phyloP scores from a whole-genome alignment of 2,329 filamentous ascomycete species.

The Colletotrichum sp. region DNA sequence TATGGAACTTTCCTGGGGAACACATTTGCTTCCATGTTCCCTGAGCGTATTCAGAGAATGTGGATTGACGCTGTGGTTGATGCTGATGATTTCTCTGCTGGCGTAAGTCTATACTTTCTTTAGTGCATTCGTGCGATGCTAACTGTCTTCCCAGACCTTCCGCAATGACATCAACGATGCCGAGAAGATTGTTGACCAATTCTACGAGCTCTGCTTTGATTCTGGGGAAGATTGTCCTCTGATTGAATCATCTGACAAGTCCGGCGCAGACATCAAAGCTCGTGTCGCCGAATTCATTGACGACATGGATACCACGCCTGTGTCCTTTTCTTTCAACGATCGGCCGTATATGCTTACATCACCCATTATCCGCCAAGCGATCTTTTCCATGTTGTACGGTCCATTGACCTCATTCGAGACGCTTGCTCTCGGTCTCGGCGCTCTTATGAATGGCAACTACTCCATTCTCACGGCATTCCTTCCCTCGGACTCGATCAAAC shows the following conservation, averaged over 20 bases:
- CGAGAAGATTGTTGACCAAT: conserved; percentile 34
- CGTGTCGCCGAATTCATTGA: conserved; percentile 36
- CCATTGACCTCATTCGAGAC: conserved; percentile 24
- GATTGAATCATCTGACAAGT: conserved; percentile 26
- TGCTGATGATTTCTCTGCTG: conserved; percentile 27
- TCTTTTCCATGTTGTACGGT: conserved; percentile 33
- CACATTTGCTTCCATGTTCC: conserved; percentile 39
- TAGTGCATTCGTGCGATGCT: rapidly evolving
- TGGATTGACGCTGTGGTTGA: conserved; percentile 35
- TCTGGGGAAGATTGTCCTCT: conserved; percentile 34
- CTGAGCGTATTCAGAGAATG: conserved; percentile 40
- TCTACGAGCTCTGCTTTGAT: conserved; percentile 40
- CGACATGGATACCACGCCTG: conserved; percentile 31
- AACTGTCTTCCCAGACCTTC: conserved; percentile 30
- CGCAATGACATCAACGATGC: conserved; percentile 39
- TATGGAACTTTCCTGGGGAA: conserved; percentile 41
- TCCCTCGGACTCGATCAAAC: background rate
- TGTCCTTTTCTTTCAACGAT: conserved; percentile 22
- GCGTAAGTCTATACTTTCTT: conserved; percentile 16
- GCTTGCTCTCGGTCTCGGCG: conserved; percentile 21
- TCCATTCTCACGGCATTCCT: background rate
- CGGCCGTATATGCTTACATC: conserved; percentile 31
- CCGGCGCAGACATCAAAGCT: conserved; percentile 28
- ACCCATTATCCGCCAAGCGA: conserved; percentile 28
- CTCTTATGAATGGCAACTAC: conserved; percentile 30